Percentiles rank a stretch among this genome's conserved stretches.
Conservation (phyloP, 768 basidiomycete species). For the Hemileccinum impolitum region DNA sequence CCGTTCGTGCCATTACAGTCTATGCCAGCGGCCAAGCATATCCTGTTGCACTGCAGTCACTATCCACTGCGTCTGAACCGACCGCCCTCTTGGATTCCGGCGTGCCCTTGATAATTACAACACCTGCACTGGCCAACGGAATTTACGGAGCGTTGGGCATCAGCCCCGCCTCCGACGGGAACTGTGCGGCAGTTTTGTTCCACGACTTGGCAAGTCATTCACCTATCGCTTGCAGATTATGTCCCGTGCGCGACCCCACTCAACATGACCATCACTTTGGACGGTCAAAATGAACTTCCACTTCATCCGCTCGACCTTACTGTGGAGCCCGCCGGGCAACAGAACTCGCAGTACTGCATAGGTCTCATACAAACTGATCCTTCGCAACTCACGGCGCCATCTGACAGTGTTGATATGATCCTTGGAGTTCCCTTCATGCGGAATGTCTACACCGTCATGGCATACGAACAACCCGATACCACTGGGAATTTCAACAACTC, state of each 20-base stretch:
- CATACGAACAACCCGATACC: conserved; percentile 48
- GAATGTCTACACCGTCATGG: conserved; percentile 75
- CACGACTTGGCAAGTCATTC: neutral
- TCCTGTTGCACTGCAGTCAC: conserved; percentile 41
- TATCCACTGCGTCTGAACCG: conserved; percentile 43
- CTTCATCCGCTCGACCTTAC: conserved; percentile 78
- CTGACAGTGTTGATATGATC: conserved; percentile 60
- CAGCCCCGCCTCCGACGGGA: conserved; percentile 53
- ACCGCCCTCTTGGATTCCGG: conserved; percentile 75
- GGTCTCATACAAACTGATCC: conserved; percentile 67
- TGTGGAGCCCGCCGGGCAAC: conserved; percentile 40
- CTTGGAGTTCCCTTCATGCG: conserved; percentile 78
- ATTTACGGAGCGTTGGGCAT: conserved; percentile 77
- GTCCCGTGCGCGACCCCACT: conserved; percentile 68
- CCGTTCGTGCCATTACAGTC: conserved; percentile 55
- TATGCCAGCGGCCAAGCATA: conserved; percentile 46
- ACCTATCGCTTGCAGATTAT: conserved; percentile 49
- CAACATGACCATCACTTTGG: conserved; percentile 67
- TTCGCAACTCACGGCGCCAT: conserved; percentile 34
- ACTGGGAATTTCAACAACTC: conserved; percentile 43
- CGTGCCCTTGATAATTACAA: conserved; percentile 62
- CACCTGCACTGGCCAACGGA: conserved; percentile 59
- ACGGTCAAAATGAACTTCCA: conserved; percentile 51
- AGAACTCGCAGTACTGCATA: conserved; percentile 46
- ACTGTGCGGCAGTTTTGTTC: conserved; percentile 45